Base-by-base conservation (phyloP, 139 green algal species). In the Ettlia oleoabundans region DNA sequence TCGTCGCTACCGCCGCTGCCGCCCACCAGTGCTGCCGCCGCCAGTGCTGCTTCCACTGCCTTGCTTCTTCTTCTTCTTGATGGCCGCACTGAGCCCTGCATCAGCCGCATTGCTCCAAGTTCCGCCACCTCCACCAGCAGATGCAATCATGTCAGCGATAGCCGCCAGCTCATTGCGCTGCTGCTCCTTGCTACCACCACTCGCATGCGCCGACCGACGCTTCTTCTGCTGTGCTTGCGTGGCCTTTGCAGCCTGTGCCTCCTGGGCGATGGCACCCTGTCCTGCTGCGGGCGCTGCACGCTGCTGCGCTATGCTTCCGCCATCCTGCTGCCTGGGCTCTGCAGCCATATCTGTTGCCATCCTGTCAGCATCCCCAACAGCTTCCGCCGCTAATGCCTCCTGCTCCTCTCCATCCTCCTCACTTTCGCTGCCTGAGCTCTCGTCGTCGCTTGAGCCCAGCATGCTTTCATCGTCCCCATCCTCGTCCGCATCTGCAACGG, bases 141-240 rank as follows among this genome's bases (percentile, higher is more conserved):
- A 40, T 2, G 77, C 73, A 80, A 87, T 87, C 76, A 85, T 41
- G 41, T 38, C 66, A 18, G 83, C 83, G 33, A 87, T 87, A 3
- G 52, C 76, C 19, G 64, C 83, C 40, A 84, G 82, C 55, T 82
- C 61, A 37, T 87, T 76, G 9, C n/a, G 41, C 43, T 55, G 47
- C 65, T 72, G n/a, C 75, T 72, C 75, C 75, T 53, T 68, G 53
- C 53, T 80, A 15, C 18, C 72, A 9, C 51, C 30, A 33, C 70
- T 43, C 6, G 47, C n/a, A n/a, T 28, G 28, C 21, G 43, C 43
- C 3, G 43, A n/a, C 35, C 74, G 53, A 26, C 74, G 74, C 74
- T 80, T 80, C 74, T 80, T 80, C 18, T 33, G 10, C 58, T 67
- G 58, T 19, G 51, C 15, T 19, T 19, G 51, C 51, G 51, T 15